Evolutionary conservation across 1,139 yeast species (phyloP).

Genomic region (Kurtzmaniella quercitrusa): DNA sequence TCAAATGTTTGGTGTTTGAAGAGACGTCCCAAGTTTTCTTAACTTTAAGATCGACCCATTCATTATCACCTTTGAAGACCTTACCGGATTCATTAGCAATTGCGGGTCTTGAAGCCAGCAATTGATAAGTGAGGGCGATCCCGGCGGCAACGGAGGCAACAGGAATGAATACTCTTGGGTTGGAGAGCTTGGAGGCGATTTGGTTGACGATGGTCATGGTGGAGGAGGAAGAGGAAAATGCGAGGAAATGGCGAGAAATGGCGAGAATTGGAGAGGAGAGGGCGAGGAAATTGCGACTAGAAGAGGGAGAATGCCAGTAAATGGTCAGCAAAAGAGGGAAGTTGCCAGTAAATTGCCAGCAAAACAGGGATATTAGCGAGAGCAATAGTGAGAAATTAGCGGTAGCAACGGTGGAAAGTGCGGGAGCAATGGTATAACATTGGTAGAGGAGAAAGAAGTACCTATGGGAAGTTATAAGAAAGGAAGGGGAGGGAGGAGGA

Average conservation of each 20-base stretch:
- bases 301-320: too few species aligned
- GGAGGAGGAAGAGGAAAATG: background rate
- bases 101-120: conserved; percentile 21
- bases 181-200: conserved; percentile 16
- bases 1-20: conserved; percentile 62
- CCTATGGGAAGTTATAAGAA: too few species aligned
- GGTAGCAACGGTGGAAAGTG: too few species aligned
- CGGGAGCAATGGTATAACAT: too few species aligned
- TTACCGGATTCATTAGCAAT: conserved; percentile 47
- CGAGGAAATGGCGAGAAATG: background rate
- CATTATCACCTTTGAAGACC: conserved; percentile 64
- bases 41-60: conserved; percentile 81
- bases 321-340: too few species aligned
- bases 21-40: conserved; percentile 53
- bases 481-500: too few species aligned
- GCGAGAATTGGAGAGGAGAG: too few species aligned
- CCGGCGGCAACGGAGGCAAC: conserved; percentile 48
- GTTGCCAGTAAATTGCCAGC: too few species aligned
- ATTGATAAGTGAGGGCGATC: conserved; percentile 48
- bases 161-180: conserved; percentile 30
- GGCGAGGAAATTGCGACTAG: too few species aligned
- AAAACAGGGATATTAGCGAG: too few species aligned
- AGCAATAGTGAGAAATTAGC: too few species aligned
- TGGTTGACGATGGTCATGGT: conserved; percentile 8
- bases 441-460: too few species aligned